Conservation (phyloP, 2,329 filamentous ascomycete genomes). For the Dactylella cylindrospora region DNA sequence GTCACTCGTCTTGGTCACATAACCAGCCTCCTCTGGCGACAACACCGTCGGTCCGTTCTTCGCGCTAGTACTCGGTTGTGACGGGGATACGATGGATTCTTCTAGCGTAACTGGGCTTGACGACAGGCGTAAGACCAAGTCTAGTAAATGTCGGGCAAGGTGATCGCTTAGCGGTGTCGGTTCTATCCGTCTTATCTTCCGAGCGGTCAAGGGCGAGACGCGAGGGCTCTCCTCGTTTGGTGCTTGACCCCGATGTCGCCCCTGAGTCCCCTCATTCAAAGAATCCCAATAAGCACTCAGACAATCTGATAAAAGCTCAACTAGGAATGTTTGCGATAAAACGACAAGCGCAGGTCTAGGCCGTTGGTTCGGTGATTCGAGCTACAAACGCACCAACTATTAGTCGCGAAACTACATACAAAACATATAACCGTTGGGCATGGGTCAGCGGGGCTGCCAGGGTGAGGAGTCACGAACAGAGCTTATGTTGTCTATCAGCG, state of each 20-base stretch:
- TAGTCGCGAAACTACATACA: background rate
- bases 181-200: constrained; percentile 44
- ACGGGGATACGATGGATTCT: constrained; percentile 28
- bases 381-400: constrained; percentile 5
- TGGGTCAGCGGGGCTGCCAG: background rate
- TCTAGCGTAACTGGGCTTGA: constrained; percentile 38
- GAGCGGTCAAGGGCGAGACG: constrained; percentile 35
- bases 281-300: constrained; percentile 64
- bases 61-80: constrained; percentile 9
- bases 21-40: constrained; percentile 37
- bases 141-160: constrained; percentile 48
- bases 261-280: constrained; percentile 60
- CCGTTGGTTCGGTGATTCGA: constrained; percentile 21
- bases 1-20: constrained; percentile 45
- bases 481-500: constrained; percentile 48
- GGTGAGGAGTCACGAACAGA: constrained; percentile 41
- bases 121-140: constrained; percentile 46
- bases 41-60: constrained; percentile 26
- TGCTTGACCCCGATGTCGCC: constrained; percentile 1
- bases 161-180: constrained; percentile 48
- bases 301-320: constrained; percentile 66
- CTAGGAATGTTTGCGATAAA: constrained; percentile 66
- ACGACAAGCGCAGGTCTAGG: constrained; percentile 54
- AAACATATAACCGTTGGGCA: background rate
- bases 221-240: constrained; percentile 18